These are phyloP conservation scores for Acorus gramineus DNA, from an alignment of 106 monocot genomes.

Conservation along the genomic window DNA sequence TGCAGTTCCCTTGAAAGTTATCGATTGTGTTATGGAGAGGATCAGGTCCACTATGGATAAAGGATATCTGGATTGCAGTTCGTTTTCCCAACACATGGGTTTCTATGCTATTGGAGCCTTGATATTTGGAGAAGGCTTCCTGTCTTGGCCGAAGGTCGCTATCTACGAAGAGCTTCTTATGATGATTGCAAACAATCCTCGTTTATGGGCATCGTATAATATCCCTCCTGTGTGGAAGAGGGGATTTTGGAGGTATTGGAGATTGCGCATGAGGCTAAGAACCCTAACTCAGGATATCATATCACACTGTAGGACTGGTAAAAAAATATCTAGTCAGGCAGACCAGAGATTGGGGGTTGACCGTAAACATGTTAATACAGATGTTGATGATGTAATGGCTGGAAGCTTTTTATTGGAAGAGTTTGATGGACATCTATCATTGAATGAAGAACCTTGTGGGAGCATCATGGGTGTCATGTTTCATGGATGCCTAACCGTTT, in stretches of 20 bases:
- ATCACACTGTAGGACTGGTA: conserved; percentile 5
- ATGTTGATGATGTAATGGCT: conserved; percentile 14
- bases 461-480: conserved; percentile 58
- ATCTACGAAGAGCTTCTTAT: conserved; percentile 51
- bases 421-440: conserved; percentile 17
- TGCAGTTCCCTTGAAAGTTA: conserved; percentile 27
- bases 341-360: neutral
- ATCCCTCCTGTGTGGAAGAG: conserved; percentile 53
- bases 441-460: conserved; percentile 42
- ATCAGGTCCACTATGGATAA: conserved; percentile 25
- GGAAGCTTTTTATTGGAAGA: conserved; percentile 11
- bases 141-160: conserved; percentile 44
- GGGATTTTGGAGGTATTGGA: conserved; percentile 41
- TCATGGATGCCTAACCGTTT: conserved; percentile 45
- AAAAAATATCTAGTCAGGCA: conserved; percentile 5
- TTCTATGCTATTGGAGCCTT: conserved; percentile 38
- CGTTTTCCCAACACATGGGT: conserved; percentile 38
- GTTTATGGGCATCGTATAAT: conserved; percentile 58
- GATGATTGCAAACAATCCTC: conserved; percentile 44
- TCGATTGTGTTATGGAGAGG: conserved; percentile 30
- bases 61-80: conserved; percentile 33
- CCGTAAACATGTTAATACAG: conserved; percentile 2
- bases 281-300: conserved; percentile 43
- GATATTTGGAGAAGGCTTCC: conserved; percentile 50
- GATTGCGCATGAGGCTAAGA: conserved; percentile 26